These are phyloP conservation scores for Lizanozyma gosingica DNA, from an alignment of 1,139 yeast genomes.

Conservation along the genomic window DNA sequence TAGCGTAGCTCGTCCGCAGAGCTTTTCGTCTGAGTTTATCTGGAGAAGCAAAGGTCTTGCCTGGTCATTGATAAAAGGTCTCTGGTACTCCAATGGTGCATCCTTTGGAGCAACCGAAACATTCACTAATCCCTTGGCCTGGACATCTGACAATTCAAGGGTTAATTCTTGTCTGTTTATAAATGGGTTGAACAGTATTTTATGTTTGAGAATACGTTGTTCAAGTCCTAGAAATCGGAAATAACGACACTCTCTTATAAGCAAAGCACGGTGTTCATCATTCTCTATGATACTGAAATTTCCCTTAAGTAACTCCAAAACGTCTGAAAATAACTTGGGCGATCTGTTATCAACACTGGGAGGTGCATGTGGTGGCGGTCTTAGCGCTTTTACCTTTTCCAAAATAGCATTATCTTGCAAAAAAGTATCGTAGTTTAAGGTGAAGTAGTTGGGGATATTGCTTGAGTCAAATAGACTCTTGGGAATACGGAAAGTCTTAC, in stretches of 20 bases:
- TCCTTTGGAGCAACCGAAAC: conserved; percentile 14
- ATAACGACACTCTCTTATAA: conserved; percentile 65
- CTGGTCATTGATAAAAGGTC: conserved; percentile 34
- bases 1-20: conserved; percentile 23
- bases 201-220: conserved; percentile 53
- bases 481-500: conserved; percentile 50
- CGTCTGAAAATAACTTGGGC: conserved; percentile 48
- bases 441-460: conserved; percentile 63
- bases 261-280: conserved; percentile 46
- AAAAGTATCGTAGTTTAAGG: conserved; percentile 46
- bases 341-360: conserved; percentile 45
- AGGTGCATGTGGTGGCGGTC: conserved; percentile 76
- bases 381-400: conserved; percentile 32
- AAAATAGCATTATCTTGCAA: conserved; percentile 38
- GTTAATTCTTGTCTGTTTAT: conserved; percentile 45
- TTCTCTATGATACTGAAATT: conserved; percentile 34
- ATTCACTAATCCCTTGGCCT: conserved; percentile 30
- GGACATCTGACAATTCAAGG: conserved; percentile 41
- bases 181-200: conserved; percentile 44
- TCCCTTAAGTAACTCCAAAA: conserved; percentile 52
- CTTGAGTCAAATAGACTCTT: conserved; percentile 35
- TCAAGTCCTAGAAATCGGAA: conserved; percentile 70
- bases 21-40: conserved; percentile 14
- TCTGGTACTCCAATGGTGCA: conserved; percentile 19
- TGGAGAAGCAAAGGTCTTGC: conserved; percentile 25